Conservation (phyloP, 2,329 filamentous ascomycete species). For the Exophiala mesophila region DNA sequence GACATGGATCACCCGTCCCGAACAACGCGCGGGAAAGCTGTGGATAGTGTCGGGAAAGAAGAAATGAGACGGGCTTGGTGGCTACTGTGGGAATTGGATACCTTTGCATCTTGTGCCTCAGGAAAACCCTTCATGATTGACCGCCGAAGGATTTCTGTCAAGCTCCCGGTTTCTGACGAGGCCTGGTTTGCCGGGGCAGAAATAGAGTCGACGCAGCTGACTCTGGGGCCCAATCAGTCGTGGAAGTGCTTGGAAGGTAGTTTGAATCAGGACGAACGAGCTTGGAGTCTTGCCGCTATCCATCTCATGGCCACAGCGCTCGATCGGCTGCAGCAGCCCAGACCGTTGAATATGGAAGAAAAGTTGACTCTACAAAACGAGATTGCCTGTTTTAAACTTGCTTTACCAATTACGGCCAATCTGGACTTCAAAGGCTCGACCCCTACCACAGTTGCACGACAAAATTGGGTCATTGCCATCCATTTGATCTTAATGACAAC, state of each 20-base stretch:
- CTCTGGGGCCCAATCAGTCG: conserved; percentile 13
- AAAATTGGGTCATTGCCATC: conserved; percentile 18
- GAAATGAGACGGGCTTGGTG: conserved; percentile 18
- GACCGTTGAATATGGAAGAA: conserved; percentile 11
- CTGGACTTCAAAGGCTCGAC: conserved; percentile 12
- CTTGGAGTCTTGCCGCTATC: conserved; percentile 17
- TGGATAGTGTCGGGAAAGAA: conserved; percentile 11
- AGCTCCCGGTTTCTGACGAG: conserved; percentile 16
- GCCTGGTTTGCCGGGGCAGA: conserved; percentile 15
- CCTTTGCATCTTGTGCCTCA: conserved; percentile 17
- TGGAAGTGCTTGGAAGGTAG: conserved; percentile 14
- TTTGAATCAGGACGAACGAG: conserved; percentile 16
- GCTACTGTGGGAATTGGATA: conserved; percentile 19
- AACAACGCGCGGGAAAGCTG: not conserved
- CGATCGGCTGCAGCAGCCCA: conserved; percentile 15
- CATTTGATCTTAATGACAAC: conserved; percentile 19
- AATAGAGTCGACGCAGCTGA: conserved; percentile 13
- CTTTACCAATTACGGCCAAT: conserved; percentile 11
- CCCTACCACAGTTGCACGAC: conserved; percentile 9
- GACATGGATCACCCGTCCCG: conserved; percentile 64
- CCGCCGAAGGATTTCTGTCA: conserved; percentile 15
- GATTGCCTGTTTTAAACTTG: conserved; percentile 17
- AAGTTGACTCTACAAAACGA: conserved; percentile 19
- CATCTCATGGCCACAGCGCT: conserved; percentile 15
- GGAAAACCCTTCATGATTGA: conserved; percentile 18